These are phyloP conservation scores for Pisolithus marmoratus DNA, from an alignment of 768 basidiomycete genomes.

Conservation along the genomic window DNA sequence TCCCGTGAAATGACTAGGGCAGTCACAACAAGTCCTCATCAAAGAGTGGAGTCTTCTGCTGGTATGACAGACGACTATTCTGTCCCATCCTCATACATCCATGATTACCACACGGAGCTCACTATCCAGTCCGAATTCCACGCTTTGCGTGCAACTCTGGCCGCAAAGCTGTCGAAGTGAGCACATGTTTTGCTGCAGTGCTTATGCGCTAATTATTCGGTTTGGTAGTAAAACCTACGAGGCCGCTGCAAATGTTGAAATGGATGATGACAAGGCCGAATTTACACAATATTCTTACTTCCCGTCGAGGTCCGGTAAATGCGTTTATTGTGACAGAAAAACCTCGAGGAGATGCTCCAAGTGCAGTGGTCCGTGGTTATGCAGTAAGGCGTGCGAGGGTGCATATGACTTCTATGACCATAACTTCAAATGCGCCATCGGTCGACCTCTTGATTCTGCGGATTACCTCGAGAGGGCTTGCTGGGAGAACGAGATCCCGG, in stretches of 20 bases:
- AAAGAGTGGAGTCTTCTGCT: not conserved
- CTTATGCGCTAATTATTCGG: too few species aligned
- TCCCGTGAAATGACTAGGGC: not conserved
- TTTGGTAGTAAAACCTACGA: too few species aligned
- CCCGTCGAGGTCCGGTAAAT: not conserved
- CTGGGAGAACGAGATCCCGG: constrained; percentile 16
- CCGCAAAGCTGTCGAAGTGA: not conserved
- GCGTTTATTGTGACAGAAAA: not conserved
- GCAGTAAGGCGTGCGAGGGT: not conserved
- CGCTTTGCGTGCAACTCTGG: not conserved
- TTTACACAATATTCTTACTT: not conserved
- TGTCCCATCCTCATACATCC: not conserved
- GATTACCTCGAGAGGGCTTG: not conserved
- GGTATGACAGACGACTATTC: not conserved
- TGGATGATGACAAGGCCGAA: not conserved
- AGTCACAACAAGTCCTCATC: not conserved
- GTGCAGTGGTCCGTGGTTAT: not conserved
- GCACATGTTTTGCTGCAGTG: too few species aligned
- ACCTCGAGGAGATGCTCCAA: not conserved
- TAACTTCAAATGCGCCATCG: not conserved
- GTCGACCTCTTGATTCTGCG: not conserved
- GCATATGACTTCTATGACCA: not conserved
- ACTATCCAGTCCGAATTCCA: not conserved
- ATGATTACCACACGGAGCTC: not conserved
- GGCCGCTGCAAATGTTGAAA: not conserved